Base-by-base conservation (phyloP, 2,329 filamentous ascomycete genomes). In the Claviceps citrina region DNA sequence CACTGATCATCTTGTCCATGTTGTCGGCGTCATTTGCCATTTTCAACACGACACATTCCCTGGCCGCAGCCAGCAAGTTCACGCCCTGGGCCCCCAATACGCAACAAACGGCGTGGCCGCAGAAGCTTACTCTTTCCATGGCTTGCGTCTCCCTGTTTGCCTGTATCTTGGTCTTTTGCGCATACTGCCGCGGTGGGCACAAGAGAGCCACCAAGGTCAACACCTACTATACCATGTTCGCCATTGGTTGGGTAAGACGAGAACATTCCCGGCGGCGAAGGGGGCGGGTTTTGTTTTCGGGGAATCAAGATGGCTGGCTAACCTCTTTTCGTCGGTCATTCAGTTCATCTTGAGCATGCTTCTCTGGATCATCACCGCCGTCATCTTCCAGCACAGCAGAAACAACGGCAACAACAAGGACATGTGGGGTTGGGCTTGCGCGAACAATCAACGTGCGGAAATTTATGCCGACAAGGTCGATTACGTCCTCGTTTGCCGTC, bases 351-450 rank as follows among this genome's bases (percentile, higher is more conserved):
- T 93, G 61, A 91, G 82, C 58, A 81, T 93, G 59, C 64, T 93
- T 54, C 84, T 98, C 69, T 98, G 91, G 91, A 78, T 80, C 40
- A 67, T 91, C 26, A 86, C 84, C 25, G 87, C 87, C 30, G 84
- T 79, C 43, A 64, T 94, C 42, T 74, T 95, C 52, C 86, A 96
- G 57, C 74, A 81, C 52, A 76, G 77, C 42, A 82, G 80, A 57
- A 73, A 76, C 52, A 82, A 72, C 55, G 54, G 56, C 54, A 65
- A 75, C 47, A 83, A 82, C 54, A 77, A 94, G 61, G 91, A 98
- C 60, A 75, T 98, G 61, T 98, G 91, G 91, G 87, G 89, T 44
- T 98, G 91, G 91, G 77, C 85, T n/a, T 98, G 91, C 60, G 81
- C 87, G 42, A 73, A 93, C 53, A 96, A 95, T 60, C 76, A 79